phyloP scores from a whole-genome alignment of 495 filamentous ascomycete genomes.

The Ramalina peruviana region DNA sequence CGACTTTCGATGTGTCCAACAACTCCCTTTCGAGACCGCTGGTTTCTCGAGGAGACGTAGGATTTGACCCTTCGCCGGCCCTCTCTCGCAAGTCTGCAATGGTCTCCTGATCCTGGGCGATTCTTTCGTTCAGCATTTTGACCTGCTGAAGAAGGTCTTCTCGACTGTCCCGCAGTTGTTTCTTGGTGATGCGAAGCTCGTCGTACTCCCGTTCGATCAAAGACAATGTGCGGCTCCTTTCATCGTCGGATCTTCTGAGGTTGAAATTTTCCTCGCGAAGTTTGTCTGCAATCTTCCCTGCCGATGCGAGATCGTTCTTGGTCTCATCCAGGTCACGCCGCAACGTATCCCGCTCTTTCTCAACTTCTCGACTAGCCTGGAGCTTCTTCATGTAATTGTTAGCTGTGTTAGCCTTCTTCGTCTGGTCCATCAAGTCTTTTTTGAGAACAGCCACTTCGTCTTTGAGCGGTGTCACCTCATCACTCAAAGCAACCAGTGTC shows the following conservation, averaged over 20 bases:
- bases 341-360: slow-evolving; percentile 54
- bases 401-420: slow-evolving; percentile 64
- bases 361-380: slow-evolving; percentile 53
- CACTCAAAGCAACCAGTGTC: slow-evolving; percentile 15
- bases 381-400: slow-evolving; percentile 66
- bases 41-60: slow-evolving; percentile 1
- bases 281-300: slow-evolving; percentile 32
- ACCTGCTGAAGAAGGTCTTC: slow-evolving; percentile 39
- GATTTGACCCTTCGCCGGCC: neutral
- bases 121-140: slow-evolving; percentile 39
- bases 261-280: slow-evolving; percentile 14
- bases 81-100: slow-evolving; percentile 13
- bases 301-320: slow-evolving; percentile 31
- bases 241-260: slow-evolving; percentile 39
- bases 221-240: slow-evolving; percentile 41
- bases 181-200: slow-evolving; percentile 42
- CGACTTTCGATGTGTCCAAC: slow-evolving; percentile 3
- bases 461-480: slow-evolving; percentile 41
- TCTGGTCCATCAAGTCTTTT: slow-evolving; percentile 56
- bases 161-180: slow-evolving; percentile 44
- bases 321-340: slow-evolving; percentile 45
- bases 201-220: slow-evolving; percentile 48
- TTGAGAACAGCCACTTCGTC: slow-evolving; percentile 59
- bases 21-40: slow-evolving; percentile 12
- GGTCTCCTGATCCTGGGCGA: slow-evolving; percentile 30